Base-by-base conservation (phyloP, 2,329 filamentous ascomycete species). In the Penicillium hesseltinei region DNA sequence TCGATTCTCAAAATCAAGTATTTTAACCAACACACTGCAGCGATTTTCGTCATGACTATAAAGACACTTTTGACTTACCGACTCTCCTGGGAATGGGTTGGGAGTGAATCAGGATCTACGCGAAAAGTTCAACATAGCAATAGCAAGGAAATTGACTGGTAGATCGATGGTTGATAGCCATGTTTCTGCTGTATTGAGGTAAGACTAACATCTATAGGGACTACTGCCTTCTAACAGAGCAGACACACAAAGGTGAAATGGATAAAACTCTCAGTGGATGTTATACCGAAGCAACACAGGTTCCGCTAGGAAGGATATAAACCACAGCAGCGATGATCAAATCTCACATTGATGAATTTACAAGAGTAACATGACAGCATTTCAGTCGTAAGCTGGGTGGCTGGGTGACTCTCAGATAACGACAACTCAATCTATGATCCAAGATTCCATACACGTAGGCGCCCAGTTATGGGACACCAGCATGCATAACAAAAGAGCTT, bases 361-460 rank as follows among this genome's bases (percentile, higher is more conserved):
- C 39, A 39, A 50, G 29, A 45, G 46, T 57, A 44, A 48, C 33
- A 53, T 51, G 23, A 50, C 38, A 58, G 52, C 55, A 45, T 61
- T 50, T 48, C 60, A 48, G 52, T 60, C 54, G 52, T 58, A 55
- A 57, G 25, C n/a, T 23, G 39, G 25, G 25, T 47, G 17, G 21
- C n/a, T 23, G 39, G 25, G 25, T 47, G 17, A 39, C 51, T 54
- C 39, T 49, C 31, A 25, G 38, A 56, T 46, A 43, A 21, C 38
- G 25, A 8, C 29, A 33, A 38, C 17, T 39, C 10, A 21, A 29
- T 47, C 25, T 36, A 38, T 39, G 19, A 33, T 19, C 15, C 35
- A 25, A 19, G 43, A 40, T 36, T 29, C 33, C 13, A 27, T 15
- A 21, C 21, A 46, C 21, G 17, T 11, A 31, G 10, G 6, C n/a